Percentiles rank a stretch among this genome's conserved stretches.
Conservation (phyloP, 768 basidiomycete species). For the Holtermanniella nyarrowii region DNA sequence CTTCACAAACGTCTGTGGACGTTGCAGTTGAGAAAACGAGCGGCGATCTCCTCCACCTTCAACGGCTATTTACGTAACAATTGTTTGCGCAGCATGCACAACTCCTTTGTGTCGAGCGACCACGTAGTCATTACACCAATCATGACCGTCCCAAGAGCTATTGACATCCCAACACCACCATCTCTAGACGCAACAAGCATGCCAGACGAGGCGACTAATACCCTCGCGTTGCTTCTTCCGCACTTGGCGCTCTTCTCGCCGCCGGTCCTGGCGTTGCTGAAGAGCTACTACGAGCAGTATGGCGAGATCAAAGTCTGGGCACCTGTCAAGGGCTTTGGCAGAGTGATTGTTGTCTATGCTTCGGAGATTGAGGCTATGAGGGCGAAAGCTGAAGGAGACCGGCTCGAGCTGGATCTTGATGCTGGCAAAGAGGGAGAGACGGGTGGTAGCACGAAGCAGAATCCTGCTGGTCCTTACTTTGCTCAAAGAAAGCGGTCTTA, state of each 20-base stretch:
- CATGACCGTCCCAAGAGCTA: background rate
- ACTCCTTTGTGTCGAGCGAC: background rate
- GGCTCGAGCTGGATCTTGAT: conserved; percentile 28
- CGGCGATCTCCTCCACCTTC: background rate
- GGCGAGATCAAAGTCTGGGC: conserved; percentile 87
- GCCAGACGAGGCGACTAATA: conserved; percentile 53
- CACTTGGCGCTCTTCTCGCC: conserved; percentile 70
- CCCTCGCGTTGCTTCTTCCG: conserved; percentile 67
- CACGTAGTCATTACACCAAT: too few species aligned
- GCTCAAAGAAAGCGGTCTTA: too few species aligned
- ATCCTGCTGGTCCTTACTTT: too few species aligned
- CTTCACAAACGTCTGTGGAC: too few species aligned
- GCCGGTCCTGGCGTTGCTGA: conserved; percentile 55
- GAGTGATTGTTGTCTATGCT: conserved; percentile 72
- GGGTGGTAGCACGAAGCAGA: too few species aligned
- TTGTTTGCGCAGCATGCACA: background rate
- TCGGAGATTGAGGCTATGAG: conserved; percentile 32
- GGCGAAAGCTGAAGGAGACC: conserved; percentile 56
- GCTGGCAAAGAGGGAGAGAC: conserved; percentile 1
- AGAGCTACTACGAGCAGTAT: conserved; percentile 60
- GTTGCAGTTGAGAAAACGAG: background rate
- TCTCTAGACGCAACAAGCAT: background rate
- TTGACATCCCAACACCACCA: background rate
- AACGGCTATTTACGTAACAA: background rate
- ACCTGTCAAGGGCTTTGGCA: conserved; percentile 66